Evolutionary conservation across 2,329 filamentous ascomycete genomes (phyloP).

Genomic region (Colletotrichum agaves): DNA sequence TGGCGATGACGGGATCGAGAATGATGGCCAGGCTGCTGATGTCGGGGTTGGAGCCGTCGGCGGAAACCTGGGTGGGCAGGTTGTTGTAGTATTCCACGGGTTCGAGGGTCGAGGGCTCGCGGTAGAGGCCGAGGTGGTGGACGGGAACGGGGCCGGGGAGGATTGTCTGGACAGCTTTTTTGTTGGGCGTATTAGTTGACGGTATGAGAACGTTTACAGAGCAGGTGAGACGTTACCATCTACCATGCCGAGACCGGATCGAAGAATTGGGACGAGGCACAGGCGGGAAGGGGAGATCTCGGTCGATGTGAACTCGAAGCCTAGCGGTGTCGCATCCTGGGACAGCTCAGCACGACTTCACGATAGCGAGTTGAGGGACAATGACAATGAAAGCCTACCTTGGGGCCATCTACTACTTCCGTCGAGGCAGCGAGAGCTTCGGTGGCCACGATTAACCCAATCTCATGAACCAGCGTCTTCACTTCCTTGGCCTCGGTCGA

Average conservation of each 20-base stretch:
- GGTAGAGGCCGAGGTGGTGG: conserved; percentile 95
- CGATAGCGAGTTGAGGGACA: background rate
- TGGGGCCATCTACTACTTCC: conserved; percentile 65
- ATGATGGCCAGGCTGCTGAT: conserved; percentile 76
- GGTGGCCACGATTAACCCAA: conserved; percentile 81
- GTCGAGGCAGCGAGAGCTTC: conserved; percentile 80
- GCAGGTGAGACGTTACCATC: conserved; percentile 64
- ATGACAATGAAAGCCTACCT: conserved; percentile 57
- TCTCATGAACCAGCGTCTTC: conserved; percentile 86
- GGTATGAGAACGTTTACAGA: no score
- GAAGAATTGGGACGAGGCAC: conserved; percentile 90
- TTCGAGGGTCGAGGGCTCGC: conserved; percentile 85
- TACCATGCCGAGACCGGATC: conserved; percentile 91
- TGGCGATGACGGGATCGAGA: conserved; percentile 93
- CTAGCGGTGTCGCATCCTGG: conserved; percentile 82
- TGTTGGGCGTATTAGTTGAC: conserved; percentile 28
- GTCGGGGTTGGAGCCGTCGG: conserved; percentile 49
- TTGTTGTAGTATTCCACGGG: conserved; percentile 99
- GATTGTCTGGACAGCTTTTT: conserved; percentile 81
- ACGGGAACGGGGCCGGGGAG: conserved; percentile 84
- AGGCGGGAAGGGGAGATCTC: conserved; percentile 73
- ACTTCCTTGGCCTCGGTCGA: conserved; percentile 78
- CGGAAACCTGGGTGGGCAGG: conserved; percentile 76
- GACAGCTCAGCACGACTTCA: background rate
- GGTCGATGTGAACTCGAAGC: conserved; percentile 77